Evolutionary conservation across 2,329 filamentous ascomycete genomes (phyloP), one percentile per base, ranked within the genome.

Genomic region (Helotiales sp.): DNA sequence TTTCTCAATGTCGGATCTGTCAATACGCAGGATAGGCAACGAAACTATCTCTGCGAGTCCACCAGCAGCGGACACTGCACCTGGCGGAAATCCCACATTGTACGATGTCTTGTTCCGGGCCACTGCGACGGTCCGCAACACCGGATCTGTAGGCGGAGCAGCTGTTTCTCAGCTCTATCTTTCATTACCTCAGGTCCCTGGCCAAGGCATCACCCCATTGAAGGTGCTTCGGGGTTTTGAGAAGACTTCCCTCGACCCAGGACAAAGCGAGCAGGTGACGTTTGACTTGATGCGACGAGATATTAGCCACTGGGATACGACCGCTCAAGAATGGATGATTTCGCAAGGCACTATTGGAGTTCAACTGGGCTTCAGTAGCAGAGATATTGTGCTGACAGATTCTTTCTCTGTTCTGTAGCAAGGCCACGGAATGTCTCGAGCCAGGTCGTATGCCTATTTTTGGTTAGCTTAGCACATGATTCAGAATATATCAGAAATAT

Each of bases 111-210:
- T 73, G 7, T 86, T 82, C 78, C 82, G 77, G 10, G 87, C 89
- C 5, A 86, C 85, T 0, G 85, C 85, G 0, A 86, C 81, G 0
- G 79, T 93, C 40, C 84, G 82, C 64, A 93, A 94, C 80, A 86
- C 82, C 3, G 91, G 91, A 32, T 75, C 73, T 0, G 79, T 88
- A 0, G 76, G 78, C 4, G 90, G 90, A 20, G 87, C 89, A 61
- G 88, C 91, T 70, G 87, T 92, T 0, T 81, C 87, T 0, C 91
- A 93, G 80, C 79, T 91, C 8, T 85, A 85, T 70, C 70, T 85
- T 47, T 75, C 76, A 0, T 76, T 82, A 52, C 80, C 71, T 6
- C 60, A 61, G 3, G 37, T 55, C n/a, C 28, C 52, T 3, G 64
- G 71, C 3, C 64, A 67, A 10, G 64, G 67, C 20, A 58, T 77